Evolutionary conservation across 2,329 filamentous ascomycete genomes (phyloP), one percentile per base, ranked within the genome.

Genomic region (Colletotrichum sansevieriae): DNA sequence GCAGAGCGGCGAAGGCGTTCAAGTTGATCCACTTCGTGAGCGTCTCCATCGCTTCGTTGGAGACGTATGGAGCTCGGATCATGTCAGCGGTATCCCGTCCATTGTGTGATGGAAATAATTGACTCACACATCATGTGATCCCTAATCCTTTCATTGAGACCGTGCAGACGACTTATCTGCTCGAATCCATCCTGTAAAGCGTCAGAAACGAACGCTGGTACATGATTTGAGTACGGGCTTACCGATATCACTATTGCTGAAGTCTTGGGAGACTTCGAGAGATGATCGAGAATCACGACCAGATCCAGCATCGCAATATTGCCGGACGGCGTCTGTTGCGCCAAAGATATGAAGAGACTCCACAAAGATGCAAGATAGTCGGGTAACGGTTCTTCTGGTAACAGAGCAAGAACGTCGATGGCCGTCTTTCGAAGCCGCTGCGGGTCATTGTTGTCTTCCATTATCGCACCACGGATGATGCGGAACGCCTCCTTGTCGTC

Each of bases 1-100:
- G 65, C 8, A 71, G 61, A 3, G 70, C 61, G 29, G 65, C 69
- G 35, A 71, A 71, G 13, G 64, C 68, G 49, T 71, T 68, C 12
- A 71, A 56, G 22, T 58, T 71, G 18, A 71, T 22, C 56, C 62
- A 71, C 22, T 52, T 51, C 35, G 29, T 25, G 37, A 67, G 63
- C 6, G 63, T 52, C 11, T 41, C 22, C 0, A 2, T n/a, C 3
- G 33, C 33, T 2, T 41, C 15, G 10, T 41, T 10, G 8, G 49
- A 60, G 3, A 63, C 33, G 22, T 41, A 58, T 0, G 63, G 67
- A 0, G 67, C 64, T 70, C 7, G 29, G 29, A 2, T 56, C 43
- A 9, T 29, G 52, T 22, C 29, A 29, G 52, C 10, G n/a, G 10
- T 2, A 1, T 33, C 11, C 3, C 18, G n/a, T 18, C 6, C 10